Evolutionary conservation across 257 asterid species (phyloP).

Genomic region (Lycium ferocissimum): DNA sequence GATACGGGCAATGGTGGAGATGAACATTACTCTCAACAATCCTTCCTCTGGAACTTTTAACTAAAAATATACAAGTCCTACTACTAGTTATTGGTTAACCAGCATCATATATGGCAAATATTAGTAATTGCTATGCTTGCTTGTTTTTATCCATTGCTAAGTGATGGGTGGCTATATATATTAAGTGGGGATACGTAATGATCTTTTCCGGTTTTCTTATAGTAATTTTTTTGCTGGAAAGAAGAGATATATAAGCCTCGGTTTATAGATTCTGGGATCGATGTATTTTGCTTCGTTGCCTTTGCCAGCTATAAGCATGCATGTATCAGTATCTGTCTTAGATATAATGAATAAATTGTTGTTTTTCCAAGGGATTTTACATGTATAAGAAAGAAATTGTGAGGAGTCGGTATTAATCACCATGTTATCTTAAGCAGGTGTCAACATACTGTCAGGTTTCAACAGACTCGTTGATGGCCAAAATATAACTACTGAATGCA

Average conservation of each 20-base stretch:
- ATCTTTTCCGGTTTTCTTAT: background rate
- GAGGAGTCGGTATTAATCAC: background rate
- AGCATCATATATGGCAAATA: background rate
- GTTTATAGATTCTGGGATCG: background rate
- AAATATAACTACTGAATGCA: background rate
- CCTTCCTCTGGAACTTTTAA: conserved; percentile 35
- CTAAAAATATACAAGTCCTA: background rate
- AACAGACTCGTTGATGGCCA: background rate
- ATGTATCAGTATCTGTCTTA: background rate
- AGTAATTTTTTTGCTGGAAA: background rate
- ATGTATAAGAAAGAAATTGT: background rate
- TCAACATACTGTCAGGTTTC: background rate
- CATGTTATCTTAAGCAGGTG: background rate
- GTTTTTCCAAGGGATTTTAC: background rate
- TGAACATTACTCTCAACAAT: conserved; percentile 24
- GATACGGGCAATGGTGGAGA: conserved; percentile 17
- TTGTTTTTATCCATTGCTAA: background rate
- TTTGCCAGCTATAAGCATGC: background rate
- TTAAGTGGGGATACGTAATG: background rate
- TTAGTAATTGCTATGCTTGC: background rate
- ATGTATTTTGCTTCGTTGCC: background rate
- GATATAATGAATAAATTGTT: background rate
- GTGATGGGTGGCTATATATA: background rate
- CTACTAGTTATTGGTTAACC: background rate
- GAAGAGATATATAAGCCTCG: background rate